Base-by-base conservation (phyloP, 2,329 filamentous ascomycete genomes). In the Gliomastix tumulicola region DNA sequence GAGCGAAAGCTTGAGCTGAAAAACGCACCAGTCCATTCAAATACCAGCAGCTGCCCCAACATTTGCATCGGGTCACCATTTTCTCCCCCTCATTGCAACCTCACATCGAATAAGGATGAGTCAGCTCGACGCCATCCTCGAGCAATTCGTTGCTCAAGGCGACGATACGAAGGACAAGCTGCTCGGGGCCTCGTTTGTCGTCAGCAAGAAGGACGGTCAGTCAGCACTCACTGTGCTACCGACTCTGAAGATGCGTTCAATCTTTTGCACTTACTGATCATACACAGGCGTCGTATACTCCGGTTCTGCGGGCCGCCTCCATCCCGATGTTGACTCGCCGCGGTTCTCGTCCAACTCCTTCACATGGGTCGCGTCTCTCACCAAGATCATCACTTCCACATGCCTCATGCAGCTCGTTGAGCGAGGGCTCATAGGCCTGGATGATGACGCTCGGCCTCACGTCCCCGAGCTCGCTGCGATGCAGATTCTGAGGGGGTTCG, bases 381-480 rank as follows among this genome's bases (percentile, higher is more conserved):
- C 63, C 40, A 68, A 68, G 45, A 49, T 68, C 16, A 44, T 61
- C 31, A 63, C 63, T 1, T 46, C 50, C 6, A 55, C 54, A 1
- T 51, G 49, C 34, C 21, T 66, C 16, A 53, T 69, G 49, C 62
- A 66, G 36, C 50, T 66, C 30, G 57, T 66, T 9, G 59, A 67
- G 42, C 44, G 43, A 4, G 55, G 52, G 5, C 38, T 43, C 5
- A 33, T 66, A 17, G 39, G 27, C 2, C 51, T 68, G 3, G 62
- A 68, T 23, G 53, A 54, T 6, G 60, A 68, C 32, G 32, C 63
- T 21, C 56, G 60, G 3, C 34, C 41, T 0, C 30, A 54, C 1
- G 40, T 65, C 2, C 59, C 59, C 2, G 57, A 60, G 39, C 53
- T 68, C 5, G 50, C 33, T 0, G 30, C 39, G 3, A 47, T 58